Evolutionary conservation across 345 rosid genomes (phyloP), one percentile per base, ranked within the genome.

Genomic region (Lagerstroemia speciosa): DNA sequence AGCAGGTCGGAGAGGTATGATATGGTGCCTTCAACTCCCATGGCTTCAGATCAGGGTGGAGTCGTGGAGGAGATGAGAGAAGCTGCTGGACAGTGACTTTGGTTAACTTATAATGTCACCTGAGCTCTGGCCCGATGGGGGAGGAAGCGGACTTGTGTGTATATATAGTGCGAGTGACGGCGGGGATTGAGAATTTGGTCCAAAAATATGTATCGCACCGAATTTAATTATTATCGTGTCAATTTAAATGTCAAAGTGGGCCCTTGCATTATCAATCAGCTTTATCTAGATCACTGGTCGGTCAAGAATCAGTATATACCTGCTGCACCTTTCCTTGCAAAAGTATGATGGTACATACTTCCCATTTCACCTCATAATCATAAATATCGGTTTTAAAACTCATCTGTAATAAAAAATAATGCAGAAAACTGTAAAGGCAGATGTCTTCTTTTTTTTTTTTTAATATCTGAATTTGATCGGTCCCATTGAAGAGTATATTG

Each of bases 1-100:
- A 88, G 76, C 27, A 92, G 43, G 11, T 80, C 85, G 1, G 92
- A 84, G 31, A 92, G 60, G 80, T 86, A 92, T 6, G 86, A 87
- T 70, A 89, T 16, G 16, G 91, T 86, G 26, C 94, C 96, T 65
- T 77, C 80, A 17, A 89, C 83, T 74, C 96, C 96, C 96, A 92
- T 92, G 71, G 79, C 69, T 32, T 11, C 46, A 9, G 16, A 41
- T n/a, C n/a, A n/a, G n/a, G n/a, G n/a, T n/a, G n/a, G n/a, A n/a
- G n/a, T n/a, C n/a, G n/a, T n/a, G n/a, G n/a, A n/a, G n/a, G n/a
- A n/a, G n/a, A n/a, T n/a, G n/a, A n/a, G n/a, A n/a, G n/a, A n/a
- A n/a, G n/a, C n/a, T n/a, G n/a, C n/a, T n/a, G n/a, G n/a, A n/a
- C n/a, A n/a, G n/a, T n/a, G n/a, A n/a, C n/a, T n/a, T n/a, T n/a